Evolutionary conservation across 148 eudicot species (phyloP).

Genomic region (Euryodendron excelsum): DNA sequence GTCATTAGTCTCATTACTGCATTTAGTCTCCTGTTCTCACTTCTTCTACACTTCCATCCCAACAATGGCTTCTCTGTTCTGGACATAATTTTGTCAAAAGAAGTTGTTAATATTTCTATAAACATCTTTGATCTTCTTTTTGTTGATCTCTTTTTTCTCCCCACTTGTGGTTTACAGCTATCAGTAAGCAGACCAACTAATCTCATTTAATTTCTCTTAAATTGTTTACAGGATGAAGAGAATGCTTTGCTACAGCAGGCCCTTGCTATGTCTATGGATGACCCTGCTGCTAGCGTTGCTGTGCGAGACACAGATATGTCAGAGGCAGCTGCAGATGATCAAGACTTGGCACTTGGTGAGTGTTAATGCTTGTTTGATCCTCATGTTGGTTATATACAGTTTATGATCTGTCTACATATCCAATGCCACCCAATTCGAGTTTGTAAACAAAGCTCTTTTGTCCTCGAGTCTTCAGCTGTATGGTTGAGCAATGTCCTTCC

Average conservation of each 20-base stretch:
- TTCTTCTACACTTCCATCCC: background rate
- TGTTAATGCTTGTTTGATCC: background rate
- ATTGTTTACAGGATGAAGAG: conserved; percentile 78
- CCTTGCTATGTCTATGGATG: conserved; percentile 99
- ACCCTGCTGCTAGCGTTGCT: conserved; percentile 57
- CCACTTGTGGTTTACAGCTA: background rate
- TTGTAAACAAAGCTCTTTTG: background rate
- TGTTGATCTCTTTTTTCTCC: background rate
- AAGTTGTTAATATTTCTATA: background rate
- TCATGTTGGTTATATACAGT: background rate
- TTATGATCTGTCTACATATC: background rate
- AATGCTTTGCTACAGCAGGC: conserved; percentile 94
- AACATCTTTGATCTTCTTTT: background rate
- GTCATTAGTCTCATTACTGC: background rate
- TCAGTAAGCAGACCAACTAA: background rate
- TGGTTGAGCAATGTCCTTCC: background rate
- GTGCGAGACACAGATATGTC: conserved; percentile 81
- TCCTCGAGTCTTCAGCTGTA: background rate
- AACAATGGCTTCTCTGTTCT: too few species aligned
- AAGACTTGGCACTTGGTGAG: conserved; percentile 86
- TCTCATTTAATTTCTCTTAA: background rate
- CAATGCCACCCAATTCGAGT: background rate
- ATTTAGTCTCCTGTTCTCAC: background rate
- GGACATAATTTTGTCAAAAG: too few species aligned
- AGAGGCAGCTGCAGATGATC: conserved; percentile 81